Conservation (phyloP, 306 rosid species). For the Pyrus betulifolia region DNA sequence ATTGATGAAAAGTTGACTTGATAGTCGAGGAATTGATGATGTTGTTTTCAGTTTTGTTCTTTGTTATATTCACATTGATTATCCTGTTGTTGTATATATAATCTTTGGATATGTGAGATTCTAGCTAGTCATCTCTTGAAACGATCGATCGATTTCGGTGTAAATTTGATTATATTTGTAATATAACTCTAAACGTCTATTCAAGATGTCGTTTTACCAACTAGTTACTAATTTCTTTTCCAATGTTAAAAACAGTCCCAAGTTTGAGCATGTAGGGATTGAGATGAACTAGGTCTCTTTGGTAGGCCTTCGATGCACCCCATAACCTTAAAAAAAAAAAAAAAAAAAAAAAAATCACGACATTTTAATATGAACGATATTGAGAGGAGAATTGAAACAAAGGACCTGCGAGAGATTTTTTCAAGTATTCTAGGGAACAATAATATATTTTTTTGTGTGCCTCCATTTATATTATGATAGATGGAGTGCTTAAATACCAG, state of each 20-base stretch:
- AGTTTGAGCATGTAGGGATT: background rate
- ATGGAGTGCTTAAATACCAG: too few species aligned
- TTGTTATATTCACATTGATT: background rate
- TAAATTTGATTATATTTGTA: background rate
- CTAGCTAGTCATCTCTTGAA: background rate
- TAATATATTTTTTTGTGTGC: too few species aligned
- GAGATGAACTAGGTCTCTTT: background rate
- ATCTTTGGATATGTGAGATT: background rate
- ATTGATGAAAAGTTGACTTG: constrained; percentile 1
- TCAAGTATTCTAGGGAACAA: too few species aligned
- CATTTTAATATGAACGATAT: too few species aligned
- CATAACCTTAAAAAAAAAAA: background rate
- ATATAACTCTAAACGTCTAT: background rate
- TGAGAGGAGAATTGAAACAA: too few species aligned
- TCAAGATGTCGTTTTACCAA: too few species aligned
- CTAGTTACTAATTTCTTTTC: background rate
- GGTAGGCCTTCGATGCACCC: background rate
- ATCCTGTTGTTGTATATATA: constrained; percentile 1
- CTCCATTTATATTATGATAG: too few species aligned
- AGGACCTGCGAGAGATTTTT: too few species aligned
- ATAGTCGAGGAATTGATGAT: background rate
- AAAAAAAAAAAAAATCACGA: background rate
- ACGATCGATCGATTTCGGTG: too few species aligned
- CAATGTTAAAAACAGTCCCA: background rate
- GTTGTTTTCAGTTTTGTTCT: background rate